Evolutionary conservation across 768 basidiomycete genomes (phyloP).

Genomic region (Agaricus bisporus): DNA sequence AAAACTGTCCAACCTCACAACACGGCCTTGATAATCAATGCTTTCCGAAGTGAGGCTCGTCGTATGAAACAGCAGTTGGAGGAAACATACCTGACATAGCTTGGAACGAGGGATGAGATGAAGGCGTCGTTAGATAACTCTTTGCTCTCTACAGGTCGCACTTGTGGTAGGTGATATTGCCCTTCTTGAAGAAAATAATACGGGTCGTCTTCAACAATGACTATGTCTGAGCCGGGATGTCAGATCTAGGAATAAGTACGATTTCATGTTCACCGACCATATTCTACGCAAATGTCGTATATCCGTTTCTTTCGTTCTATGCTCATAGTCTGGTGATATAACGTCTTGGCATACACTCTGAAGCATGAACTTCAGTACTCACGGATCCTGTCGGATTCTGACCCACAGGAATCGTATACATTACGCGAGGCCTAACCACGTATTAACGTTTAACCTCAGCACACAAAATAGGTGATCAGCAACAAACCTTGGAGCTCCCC

Average conservation of each 20-base stretch:
- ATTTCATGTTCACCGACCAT: conserved; percentile 33
- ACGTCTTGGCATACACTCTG: neutral
- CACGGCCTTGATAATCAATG: conserved; percentile 74
- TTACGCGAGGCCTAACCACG: conserved; percentile 50
- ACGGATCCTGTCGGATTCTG: conserved; percentile 81
- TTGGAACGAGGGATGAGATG: conserved; percentile 52
- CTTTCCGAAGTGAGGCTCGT: conserved; percentile 19
- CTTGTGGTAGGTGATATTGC: conserved; percentile 39
- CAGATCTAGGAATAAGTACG: neutral
- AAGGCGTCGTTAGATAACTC: conserved; percentile 30
- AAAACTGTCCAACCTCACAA: conserved; percentile 78
- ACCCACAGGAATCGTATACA: conserved; percentile 76
- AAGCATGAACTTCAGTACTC: conserved; percentile 17
- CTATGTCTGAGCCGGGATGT: conserved; percentile 40
- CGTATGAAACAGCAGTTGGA: neutral
- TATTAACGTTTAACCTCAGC: neutral
- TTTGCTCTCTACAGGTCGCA: conserved; percentile 19
- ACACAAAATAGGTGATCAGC: neutral
- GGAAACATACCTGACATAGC: conserved; percentile 44
- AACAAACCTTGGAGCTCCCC: conserved; percentile 47
- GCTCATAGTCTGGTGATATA: conserved; percentile 48
- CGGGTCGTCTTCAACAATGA: conserved; percentile 83
- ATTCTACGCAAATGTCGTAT: conserved; percentile 79
- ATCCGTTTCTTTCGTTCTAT: conserved; percentile 65
- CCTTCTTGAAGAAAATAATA: conserved; percentile 71